Evolutionary conservation across 73 alveolate species (phyloP), one percentile per base, ranked within the genome.

Genomic region (Paramecium primaurelia): DNA sequence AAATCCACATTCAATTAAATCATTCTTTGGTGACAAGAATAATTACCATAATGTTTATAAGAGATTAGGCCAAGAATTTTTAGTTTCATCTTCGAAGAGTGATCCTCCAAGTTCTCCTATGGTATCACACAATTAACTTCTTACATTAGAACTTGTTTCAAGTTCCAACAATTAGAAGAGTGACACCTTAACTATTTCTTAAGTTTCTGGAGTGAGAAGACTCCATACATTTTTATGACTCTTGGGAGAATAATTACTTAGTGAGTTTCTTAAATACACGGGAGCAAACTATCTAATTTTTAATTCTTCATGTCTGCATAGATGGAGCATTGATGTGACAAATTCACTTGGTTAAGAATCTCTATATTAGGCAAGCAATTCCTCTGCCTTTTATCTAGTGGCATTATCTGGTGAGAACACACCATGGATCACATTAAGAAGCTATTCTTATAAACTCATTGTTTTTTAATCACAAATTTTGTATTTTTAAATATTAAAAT

Each of bases 101-200:
- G 94, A 89, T 47, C 94, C 94, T 37, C 87, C 94, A 28, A 89
- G 28, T 88, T 97, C 99, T 47, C 96, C 95, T 69, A 96, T 93
- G 58, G 94, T 54, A 51, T 97, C 97, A 86, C 98, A 93, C 10
- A 96, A 47, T 92, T 86, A 73, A 45, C 86, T 92, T 58, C 94
- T 69, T 75, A 96, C 93, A 38, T 38, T 77, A 86, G 92, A 86
- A 75, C 92, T 94, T 14, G 80, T 68, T 83, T 93, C 95, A 12
- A 87, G 59, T 80, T 42, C 71, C 49, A 71, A 90, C 47, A 44
- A 71, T 84, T 93, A 80, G 68, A 96, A 86, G 32, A 95, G 88
- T 0, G 92, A 86, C 16, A 80, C 73, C 58, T 86, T 92, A 16
- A 95, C 95, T 49, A 58, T 84, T 42, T 38, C 38, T 60, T 95